A percentile compares a stretch with the other conserved stretches of the same genome.
These are phyloP conservation scores for Aspergillus sp. DNA, from an alignment of 2,329 filamentous ascomycete species.

Conservation along the genomic window DNA sequence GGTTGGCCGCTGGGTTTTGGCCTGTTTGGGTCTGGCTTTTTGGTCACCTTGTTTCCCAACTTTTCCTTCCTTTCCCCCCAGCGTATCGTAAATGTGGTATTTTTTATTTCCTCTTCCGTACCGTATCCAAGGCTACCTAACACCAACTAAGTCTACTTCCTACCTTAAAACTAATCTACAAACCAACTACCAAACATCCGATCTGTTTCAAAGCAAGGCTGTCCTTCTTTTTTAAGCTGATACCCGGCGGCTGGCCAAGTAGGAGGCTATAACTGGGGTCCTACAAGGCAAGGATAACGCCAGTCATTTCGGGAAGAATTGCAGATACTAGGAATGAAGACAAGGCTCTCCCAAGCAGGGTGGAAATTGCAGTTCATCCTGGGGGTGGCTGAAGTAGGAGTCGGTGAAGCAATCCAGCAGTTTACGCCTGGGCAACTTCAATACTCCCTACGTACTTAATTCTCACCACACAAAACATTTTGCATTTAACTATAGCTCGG, in stretches of 20 bases:
- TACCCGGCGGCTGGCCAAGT: background rate
- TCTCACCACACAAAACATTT: background rate
- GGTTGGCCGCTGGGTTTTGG: background rate
- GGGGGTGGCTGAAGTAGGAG: slow-evolving; percentile 6
- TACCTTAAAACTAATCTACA: background rate
- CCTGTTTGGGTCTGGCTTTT: slow-evolving; percentile 6
- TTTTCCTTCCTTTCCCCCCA: background rate
- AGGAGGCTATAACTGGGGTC: background rate
- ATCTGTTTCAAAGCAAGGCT: background rate
- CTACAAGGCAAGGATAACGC: background rate
- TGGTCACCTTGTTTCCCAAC: background rate
- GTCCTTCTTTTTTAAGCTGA: background rate
- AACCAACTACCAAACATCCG: background rate
- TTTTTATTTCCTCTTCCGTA: background rate
- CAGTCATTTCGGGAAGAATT: background rate
- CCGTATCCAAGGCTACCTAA: background rate
- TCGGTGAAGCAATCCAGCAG: slow-evolving; percentile 5
- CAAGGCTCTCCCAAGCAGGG: background rate
- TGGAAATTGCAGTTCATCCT: background rate
- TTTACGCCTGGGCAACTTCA: background rate
- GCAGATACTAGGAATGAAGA: background rate
- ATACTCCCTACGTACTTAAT: background rate
- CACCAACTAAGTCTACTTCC: no score
- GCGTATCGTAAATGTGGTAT: background rate
- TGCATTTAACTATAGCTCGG: background rate